A percentile compares a stretch with the other conserved stretches of the same genome.
Evolutionary conservation across 768 basidiomycete genomes (phyloP).

Genomic region (Lactarius pseudohatsudake): DNA sequence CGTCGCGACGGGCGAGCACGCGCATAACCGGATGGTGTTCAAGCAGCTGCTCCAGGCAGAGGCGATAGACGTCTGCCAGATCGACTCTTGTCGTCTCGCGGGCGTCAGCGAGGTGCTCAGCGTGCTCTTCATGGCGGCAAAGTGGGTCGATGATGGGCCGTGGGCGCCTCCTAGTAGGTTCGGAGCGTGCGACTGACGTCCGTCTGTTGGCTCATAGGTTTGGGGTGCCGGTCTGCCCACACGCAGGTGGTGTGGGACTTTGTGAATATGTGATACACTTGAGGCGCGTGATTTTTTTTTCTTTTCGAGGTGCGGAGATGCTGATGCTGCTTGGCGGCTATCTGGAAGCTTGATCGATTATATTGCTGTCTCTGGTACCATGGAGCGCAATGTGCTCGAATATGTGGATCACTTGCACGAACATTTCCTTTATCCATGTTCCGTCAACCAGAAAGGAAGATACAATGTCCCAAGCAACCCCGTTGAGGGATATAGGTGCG

Average conservation of each 20-base stretch:
- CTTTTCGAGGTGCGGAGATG: constrained; percentile 6
- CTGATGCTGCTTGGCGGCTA: background rate
- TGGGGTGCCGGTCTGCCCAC: constrained; percentile 85
- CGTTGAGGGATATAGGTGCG: constrained; percentile 75
- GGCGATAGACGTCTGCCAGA: constrained; percentile 93
- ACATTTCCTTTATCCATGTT: constrained; percentile 85
- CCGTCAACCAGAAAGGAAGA: constrained; percentile 79
- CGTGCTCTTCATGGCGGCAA: constrained; percentile 87
- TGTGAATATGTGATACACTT: constrained; percentile 91
- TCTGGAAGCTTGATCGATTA: constrained; percentile 80
- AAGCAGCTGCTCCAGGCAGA: constrained; percentile 89
- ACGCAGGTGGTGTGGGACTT: constrained; percentile 91
- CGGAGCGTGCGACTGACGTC: too few species aligned
- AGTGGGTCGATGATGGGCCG: constrained; percentile 40
- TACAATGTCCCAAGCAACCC: constrained; percentile 84
- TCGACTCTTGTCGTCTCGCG: constrained; percentile 91
- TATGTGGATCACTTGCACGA: constrained; percentile 92
- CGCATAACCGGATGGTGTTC: constrained; percentile 93
- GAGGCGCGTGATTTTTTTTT: constrained; percentile 42
- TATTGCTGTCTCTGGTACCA: constrained; percentile 84
- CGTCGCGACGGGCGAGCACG: constrained; percentile 93
- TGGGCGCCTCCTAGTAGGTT: background rate
- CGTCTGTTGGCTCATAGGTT: constrained; percentile 48
- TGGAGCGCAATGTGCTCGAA: constrained; percentile 93
- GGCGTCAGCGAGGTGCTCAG: constrained; percentile 93